phyloP scores from a whole-genome alignment of 2,329 filamentous ascomycete genomes.

The Xylaria sp. region DNA sequence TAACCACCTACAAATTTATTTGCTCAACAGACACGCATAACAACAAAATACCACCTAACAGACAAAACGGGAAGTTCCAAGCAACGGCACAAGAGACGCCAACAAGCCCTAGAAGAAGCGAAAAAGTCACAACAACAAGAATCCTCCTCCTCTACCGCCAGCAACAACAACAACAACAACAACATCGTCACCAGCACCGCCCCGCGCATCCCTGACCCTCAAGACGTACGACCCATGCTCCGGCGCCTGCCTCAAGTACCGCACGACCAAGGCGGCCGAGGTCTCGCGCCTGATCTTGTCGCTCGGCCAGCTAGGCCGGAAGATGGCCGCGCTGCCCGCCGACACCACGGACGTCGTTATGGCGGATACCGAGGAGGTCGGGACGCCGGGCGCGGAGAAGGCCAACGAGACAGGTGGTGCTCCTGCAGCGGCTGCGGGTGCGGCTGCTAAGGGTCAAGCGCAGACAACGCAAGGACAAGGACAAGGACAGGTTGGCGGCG shows the following conservation, averaged over 20 bases:
- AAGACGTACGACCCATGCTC: conserved; percentile 88
- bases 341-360: conserved; percentile 50
- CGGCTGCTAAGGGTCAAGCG: conserved; percentile 25
- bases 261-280: conserved; percentile 88
- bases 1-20: background rate
- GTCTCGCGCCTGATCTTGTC: conserved; percentile 81
- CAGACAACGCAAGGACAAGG: conserved; percentile 33
- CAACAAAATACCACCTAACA: conserved; percentile 85
- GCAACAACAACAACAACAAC: conserved; percentile 37
- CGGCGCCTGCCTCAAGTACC: conserved; percentile 87
- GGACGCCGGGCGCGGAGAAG: conserved; percentile 37
- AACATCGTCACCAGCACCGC: conserved; percentile 33
- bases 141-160: conserved; percentile 21
- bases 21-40: conserved; percentile 76
- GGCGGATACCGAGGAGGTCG: conserved; percentile 47
- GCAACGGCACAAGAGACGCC: conserved; percentile 23
- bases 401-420: conserved; percentile 20
- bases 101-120: conserved; percentile 3
- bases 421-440: background rate
- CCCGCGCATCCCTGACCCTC: conserved; percentile 75
- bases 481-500: conserved; percentile 38
- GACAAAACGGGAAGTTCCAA: conserved; percentile 43
- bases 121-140: conserved; percentile 29
- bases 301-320: conserved; percentile 75
- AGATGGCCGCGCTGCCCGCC: conserved; percentile 63